Evolutionary conservation across 768 basidiomycete species (phyloP).

Genomic region (Lactarius sanguifluus): DNA sequence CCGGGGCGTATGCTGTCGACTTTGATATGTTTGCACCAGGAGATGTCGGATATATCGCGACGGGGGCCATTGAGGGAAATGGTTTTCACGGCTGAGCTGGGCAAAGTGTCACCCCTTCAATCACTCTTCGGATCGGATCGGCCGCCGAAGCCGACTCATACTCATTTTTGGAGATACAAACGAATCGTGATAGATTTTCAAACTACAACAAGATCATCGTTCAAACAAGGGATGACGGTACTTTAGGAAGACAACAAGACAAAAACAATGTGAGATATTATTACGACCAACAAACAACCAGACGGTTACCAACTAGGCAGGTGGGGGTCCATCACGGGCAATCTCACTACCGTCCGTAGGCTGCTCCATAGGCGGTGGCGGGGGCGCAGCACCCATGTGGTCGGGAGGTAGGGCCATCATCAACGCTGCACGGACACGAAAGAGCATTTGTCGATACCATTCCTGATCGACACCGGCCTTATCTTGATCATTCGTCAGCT

Average conservation of each 20-base stretch:
- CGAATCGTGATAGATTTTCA: neutral
- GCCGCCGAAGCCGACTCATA: constrained; percentile 15
- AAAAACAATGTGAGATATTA: neutral
- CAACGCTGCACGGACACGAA: constrained; percentile 71
- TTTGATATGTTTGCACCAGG: constrained; percentile 24
- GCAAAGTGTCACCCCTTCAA: neutral
- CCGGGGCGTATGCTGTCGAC: constrained; percentile 31
- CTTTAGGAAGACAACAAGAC: neutral
- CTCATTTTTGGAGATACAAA: neutral
- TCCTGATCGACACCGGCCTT: constrained; percentile 78
- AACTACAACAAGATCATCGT: constrained; percentile 14
- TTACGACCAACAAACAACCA: neutral
- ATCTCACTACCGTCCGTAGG: constrained; percentile 25
- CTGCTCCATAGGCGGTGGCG: constrained; percentile 28
- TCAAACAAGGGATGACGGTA: constrained; percentile 5
- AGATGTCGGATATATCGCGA: constrained; percentile 45
- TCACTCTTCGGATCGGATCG: neutral
- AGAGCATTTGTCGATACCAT: constrained; percentile 85
- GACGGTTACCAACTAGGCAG: constrained; percentile 20
- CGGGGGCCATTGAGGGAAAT: constrained; percentile 54
- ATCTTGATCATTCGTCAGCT: constrained; percentile 78
- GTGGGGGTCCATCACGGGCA: constrained; percentile 25
- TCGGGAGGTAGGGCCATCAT: constrained; percentile 45
- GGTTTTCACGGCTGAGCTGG: neutral
- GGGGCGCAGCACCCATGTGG: constrained; percentile 19